Conservation (phyloP, 1,139 yeast species). For the Suhomyces atakaporum region DNA sequence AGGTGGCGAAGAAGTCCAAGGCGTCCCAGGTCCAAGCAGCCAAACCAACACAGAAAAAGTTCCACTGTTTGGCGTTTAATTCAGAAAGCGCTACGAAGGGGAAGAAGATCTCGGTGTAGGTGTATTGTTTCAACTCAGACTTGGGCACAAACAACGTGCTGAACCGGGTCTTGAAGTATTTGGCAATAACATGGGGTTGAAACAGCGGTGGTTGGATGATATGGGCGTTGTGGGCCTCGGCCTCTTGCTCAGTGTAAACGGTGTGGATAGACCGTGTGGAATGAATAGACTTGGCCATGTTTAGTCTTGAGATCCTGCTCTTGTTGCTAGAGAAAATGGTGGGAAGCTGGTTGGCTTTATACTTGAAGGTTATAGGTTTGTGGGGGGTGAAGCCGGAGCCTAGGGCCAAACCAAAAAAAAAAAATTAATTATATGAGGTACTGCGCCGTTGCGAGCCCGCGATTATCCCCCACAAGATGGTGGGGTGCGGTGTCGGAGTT, state of each 20-base stretch:
- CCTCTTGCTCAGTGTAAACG: constrained; percentile 16
- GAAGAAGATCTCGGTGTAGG: constrained; percentile 33
- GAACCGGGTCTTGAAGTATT: constrained; percentile 33
- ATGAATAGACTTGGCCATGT: constrained; percentile 6
- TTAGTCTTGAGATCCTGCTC: neutral
- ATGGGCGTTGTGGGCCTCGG: constrained; percentile 32
- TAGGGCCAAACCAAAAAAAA: no score
- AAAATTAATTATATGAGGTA: no score
- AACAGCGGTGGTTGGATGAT: constrained; percentile 37
- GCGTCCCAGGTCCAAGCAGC: constrained; percentile 50
- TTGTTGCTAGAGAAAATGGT: no score
- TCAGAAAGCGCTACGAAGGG: constrained; percentile 37
- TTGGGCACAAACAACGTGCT: constrained; percentile 35
- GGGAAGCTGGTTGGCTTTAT: neutral
- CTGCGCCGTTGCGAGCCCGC: no score
- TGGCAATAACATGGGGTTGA: constrained; percentile 25
- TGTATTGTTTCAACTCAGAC: constrained; percentile 30
- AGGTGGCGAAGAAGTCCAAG: constrained; percentile 43
- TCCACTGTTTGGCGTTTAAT: constrained; percentile 38
- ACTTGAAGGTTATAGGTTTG: no score
- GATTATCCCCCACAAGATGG: no score
- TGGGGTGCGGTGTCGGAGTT: no score
- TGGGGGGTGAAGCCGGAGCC: no score
- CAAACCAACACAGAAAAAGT: constrained; percentile 34
- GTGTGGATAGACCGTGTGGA: constrained; percentile 11